These are phyloP conservation scores for Escovopsis sp. DNA, from an alignment of 2,329 filamentous ascomycete species.

Conservation along the genomic window DNA sequence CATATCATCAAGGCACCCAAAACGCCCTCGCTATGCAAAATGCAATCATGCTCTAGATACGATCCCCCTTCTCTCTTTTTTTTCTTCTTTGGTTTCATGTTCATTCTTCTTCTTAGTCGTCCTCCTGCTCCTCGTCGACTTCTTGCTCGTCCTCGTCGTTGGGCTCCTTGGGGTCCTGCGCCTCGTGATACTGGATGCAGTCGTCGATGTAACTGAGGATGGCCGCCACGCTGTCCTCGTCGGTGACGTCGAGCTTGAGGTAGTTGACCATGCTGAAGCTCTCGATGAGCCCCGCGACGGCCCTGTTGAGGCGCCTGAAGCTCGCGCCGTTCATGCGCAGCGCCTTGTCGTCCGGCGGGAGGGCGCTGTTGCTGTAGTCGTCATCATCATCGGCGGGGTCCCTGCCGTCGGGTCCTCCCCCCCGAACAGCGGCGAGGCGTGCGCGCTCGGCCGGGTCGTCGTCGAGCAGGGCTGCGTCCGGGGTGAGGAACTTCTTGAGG, in stretches of 20 bases:
- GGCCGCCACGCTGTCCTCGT: conserved; percentile 77
- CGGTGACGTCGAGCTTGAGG: conserved; percentile 72
- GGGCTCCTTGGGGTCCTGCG: conserved; percentile 79
- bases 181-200: conserved; percentile 84
- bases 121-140: conserved; percentile 24
- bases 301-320: conserved; percentile 71
- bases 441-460: conserved; percentile 51
- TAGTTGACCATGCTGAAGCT: conserved; percentile 98
- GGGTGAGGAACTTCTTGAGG: conserved; percentile 77
- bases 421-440: conserved; percentile 24
- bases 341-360: conserved; percentile 48
- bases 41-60: background rate
- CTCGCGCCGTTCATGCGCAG: conserved; percentile 67
- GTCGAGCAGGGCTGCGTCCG: conserved; percentile 68
- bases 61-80: background rate
- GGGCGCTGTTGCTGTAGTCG: too few relatives aligned
- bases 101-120: conserved; percentile 9
- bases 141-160: conserved; percentile 38
- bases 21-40: conserved; percentile 31
- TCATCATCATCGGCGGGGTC: conserved; percentile 22
- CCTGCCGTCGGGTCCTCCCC: conserved; percentile 27
- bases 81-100: conserved; percentile 2
- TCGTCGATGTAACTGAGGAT: conserved; percentile 90
- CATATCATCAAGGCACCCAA: conserved; percentile 4
- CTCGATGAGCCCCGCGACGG: conserved; percentile 83